phyloP scores from a whole-genome alignment of 1,139 yeast species.

The Lodderomyces jiufengensis region DNA sequence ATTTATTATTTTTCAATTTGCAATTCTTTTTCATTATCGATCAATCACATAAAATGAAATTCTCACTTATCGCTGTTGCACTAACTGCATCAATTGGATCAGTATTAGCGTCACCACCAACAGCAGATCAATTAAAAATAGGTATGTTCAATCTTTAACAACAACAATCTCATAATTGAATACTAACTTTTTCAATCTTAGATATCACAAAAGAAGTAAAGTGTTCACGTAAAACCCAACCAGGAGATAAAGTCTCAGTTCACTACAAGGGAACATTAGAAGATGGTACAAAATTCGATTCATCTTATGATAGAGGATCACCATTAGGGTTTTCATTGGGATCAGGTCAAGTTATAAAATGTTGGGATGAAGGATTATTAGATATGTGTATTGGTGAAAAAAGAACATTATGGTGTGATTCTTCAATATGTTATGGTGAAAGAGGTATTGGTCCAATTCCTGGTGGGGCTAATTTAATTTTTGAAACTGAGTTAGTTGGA shows the following conservation, averaged over 20 bases:
- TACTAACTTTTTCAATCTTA: conserved; percentile 8
- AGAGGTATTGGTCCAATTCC: conserved; percentile 81
- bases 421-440: conserved; percentile 72
- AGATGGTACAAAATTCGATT: conserved; percentile 71
- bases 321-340: conserved; percentile 75
- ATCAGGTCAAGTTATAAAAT: conserved; percentile 70
- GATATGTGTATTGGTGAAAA: conserved; percentile 87
- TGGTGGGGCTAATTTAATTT: conserved; percentile 61
- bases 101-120: conserved; percentile 13
- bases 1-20: not conserved
- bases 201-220: conserved; percentile 37
- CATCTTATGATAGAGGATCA: conserved; percentile 59
- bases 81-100: conserved; percentile 8
- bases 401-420: conserved; percentile 74
- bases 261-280: conserved; percentile 72
- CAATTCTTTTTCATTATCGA: too few species aligned
- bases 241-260: conserved; percentile 65
- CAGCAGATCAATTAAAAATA: conserved; percentile 22
- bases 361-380: conserved; percentile 82
- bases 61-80: conserved; percentile 7
- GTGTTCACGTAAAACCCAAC: conserved; percentile 53
- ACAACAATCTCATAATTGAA: too few species aligned
- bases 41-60: too few species aligned
- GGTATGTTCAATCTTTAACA: conserved; percentile 21
- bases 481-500: conserved; percentile 55